Evolutionary conservation across 2,329 filamentous ascomycete genomes (phyloP).

Genomic region (Simplicillium aogashimaense): DNA sequence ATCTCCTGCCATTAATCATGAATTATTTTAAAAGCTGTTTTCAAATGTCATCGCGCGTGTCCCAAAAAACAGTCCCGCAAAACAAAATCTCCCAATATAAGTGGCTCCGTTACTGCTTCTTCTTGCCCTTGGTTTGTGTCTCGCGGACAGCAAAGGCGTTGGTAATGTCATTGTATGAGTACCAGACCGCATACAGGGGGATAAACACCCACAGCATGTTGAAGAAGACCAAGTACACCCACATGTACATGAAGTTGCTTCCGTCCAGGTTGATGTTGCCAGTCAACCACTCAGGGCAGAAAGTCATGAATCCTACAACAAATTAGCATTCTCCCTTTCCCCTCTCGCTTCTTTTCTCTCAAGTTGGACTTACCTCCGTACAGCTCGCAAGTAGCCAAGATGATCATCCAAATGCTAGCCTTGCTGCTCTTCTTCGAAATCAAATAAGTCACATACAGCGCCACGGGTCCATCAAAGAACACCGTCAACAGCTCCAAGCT

Average conservation of each 20-base stretch:
- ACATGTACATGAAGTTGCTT: slow-evolving; percentile 59
- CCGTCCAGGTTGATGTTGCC: slow-evolving; percentile 52
- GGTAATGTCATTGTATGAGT: slow-evolving; percentile 43
- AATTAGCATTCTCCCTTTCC: not conserved
- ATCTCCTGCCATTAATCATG: not conserved
- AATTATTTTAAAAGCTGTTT: not conserved
- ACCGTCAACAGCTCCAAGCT: slow-evolving; percentile 59
- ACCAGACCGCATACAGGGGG: slow-evolving; percentile 48
- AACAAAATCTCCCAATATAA: no score
- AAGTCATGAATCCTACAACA: slow-evolving; percentile 56
- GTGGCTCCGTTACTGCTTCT: slow-evolving; percentile 13
- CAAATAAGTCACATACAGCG: slow-evolving; percentile 50
- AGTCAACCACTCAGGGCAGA: slow-evolving; percentile 59
- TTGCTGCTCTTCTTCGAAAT: slow-evolving; percentile 44
- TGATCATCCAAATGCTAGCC: slow-evolving; percentile 51
- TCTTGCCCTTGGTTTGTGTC: slow-evolving; percentile 11
- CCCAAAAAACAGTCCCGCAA: no score
- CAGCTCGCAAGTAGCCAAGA: slow-evolving; percentile 55
- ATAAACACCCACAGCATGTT: slow-evolving; percentile 59
- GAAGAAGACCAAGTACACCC: slow-evolving; percentile 60
- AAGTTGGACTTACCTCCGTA: slow-evolving; percentile 42
- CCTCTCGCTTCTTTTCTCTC: not conserved
- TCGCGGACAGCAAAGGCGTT: slow-evolving; percentile 33
- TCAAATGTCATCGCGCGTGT: no score
- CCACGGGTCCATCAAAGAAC: slow-evolving; percentile 49